A percentile compares a stretch with the other conserved stretches of the same genome.
Evolutionary conservation across 306 rosid species (phyloP).

Genomic region (Astragalus glycyphyllos): DNA sequence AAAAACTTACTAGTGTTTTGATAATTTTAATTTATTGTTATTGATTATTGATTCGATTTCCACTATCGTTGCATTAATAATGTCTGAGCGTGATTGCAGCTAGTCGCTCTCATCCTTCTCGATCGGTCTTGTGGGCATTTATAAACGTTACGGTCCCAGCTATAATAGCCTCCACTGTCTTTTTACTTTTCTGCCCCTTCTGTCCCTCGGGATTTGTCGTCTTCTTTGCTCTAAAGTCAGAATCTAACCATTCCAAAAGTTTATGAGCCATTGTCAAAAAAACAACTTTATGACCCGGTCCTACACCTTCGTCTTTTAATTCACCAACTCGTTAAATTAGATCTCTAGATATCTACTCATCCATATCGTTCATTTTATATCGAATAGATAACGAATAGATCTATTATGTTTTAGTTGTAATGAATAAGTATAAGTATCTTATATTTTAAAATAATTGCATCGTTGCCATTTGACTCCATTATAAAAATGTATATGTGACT

Average conservation of each 20-base stretch:
- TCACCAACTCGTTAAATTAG: no score
- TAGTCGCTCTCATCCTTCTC: conserved; percentile 52
- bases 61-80: conserved; percentile 46
- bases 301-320: no score
- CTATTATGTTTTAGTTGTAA: no score
- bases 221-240: conserved; percentile 6
- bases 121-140: conserved; percentile 40
- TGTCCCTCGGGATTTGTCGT: neutral
- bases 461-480: no score
- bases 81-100: conserved; percentile 47
- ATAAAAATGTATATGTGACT: no score
- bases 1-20: neutral
- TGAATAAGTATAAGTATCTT: no score
- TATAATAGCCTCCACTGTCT: neutral
- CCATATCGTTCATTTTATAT: no score
- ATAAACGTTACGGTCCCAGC: conserved; percentile 65
- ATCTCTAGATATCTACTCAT: no score
- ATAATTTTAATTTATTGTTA: neutral
- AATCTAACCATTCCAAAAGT: conserved; percentile 20
- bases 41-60: conserved; percentile 13
- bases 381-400: no score
- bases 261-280: neutral
- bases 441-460: no score
- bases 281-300: neutral
- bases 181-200: conserved; percentile 46